Conservation (phyloP, 192 early-diverging fungal species). For the Lobosporangium transversale region DNA sequence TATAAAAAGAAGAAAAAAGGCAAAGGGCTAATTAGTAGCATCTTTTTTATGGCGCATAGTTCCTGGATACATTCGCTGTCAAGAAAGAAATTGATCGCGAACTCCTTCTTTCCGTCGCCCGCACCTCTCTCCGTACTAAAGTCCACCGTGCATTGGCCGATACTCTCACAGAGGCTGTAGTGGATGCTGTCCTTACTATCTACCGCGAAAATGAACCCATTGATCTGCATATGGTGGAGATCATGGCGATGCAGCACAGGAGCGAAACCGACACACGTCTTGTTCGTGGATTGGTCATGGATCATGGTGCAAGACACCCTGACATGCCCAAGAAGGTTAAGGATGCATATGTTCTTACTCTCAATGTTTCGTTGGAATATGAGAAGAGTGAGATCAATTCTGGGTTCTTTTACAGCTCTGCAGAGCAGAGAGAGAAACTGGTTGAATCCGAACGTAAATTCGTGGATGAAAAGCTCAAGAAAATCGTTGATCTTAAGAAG, state of each 20-base stretch:
- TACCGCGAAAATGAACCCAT: slow-evolving; percentile 84
- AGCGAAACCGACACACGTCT: slow-evolving; percentile 96
- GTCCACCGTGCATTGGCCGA: slow-evolving; percentile 91
- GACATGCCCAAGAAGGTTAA: slow-evolving; percentile 98
- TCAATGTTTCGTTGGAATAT: slow-evolving; percentile 98
- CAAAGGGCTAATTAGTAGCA: background rate
- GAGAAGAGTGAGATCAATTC: slow-evolving; percentile 99
- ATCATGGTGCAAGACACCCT: slow-evolving; percentile 98
- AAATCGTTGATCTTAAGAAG: slow-evolving; percentile 98
- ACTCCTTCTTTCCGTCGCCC: slow-evolving; percentile 87
- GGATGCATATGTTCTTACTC: slow-evolving; percentile 90
- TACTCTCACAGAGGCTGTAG: slow-evolving; percentile 93
- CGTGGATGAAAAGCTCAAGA: slow-evolving; percentile 93
- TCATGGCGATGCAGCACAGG: slow-evolving; percentile 99
- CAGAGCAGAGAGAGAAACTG: slow-evolving; percentile 98
- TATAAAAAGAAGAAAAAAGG: background rate
- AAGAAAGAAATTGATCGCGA: slow-evolving; percentile 88
- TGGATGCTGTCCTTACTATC: slow-evolving; percentile 95
- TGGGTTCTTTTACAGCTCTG: slow-evolving; percentile 97
- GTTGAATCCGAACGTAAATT: slow-evolving; percentile 97
- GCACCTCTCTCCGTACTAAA: slow-evolving; percentile 96
- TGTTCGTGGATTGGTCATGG: slow-evolving; percentile 94
- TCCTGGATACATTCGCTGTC: slow-evolving; percentile 89
- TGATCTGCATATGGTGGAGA: slow-evolving; percentile 99
- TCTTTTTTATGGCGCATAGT: slow-evolving; percentile 58